phyloP scores from a whole-genome alignment of 495 filamentous ascomycete genomes.

The Aspergillus nidulans region DNA sequence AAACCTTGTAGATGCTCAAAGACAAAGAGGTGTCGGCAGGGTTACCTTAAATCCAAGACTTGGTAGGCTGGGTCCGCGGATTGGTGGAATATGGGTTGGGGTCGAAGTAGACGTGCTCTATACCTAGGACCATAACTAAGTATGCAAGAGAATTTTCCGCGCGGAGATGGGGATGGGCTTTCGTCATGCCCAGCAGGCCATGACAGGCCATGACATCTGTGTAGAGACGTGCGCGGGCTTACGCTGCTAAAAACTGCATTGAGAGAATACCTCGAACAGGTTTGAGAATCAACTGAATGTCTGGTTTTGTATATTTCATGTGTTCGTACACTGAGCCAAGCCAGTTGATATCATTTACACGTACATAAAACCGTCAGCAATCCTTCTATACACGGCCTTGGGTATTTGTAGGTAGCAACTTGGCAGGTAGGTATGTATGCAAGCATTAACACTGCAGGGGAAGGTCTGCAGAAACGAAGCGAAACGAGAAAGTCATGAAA shows the following conservation, averaged over 20 bases:
- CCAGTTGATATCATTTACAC: slow-evolving; percentile 28
- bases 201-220: neutral
- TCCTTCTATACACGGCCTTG: slow-evolving; percentile 16
- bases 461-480: slow-evolving; percentile 11
- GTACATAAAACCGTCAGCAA: slow-evolving; percentile 16
- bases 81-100: neutral
- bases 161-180: neutral
- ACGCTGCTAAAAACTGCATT: no score
- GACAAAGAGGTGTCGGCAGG: neutral
- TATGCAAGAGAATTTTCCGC: neutral
- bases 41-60: neutral
- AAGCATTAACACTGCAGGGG: slow-evolving; percentile 16
- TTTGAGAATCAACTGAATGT: neutral
- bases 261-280: neutral
- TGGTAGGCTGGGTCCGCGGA: neutral
- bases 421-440: slow-evolving; percentile 15
- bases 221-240: no score
- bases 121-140: neutral
- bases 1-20: neutral
- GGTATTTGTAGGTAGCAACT: neutral
- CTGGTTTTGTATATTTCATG: neutral
- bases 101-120: neutral
- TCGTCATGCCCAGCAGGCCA: no score
- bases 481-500: slow-evolving; percentile 5
- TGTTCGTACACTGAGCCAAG: slow-evolving; percentile 3